Conservation (phyloP, 2,329 filamentous ascomycete species). For the Fusarium buxicola region DNA sequence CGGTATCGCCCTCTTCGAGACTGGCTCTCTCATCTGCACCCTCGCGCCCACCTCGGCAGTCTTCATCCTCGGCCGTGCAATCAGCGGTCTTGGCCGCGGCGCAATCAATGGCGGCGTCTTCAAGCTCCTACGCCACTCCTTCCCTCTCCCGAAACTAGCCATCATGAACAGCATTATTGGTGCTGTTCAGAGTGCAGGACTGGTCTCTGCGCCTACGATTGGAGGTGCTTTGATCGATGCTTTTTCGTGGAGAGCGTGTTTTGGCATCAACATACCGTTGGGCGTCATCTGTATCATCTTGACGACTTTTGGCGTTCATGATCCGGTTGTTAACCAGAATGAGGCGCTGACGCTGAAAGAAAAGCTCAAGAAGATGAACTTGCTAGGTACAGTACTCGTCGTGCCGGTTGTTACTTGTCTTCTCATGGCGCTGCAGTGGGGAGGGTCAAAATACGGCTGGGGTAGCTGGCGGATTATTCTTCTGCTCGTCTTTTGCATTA, state of each 20-base stretch:
- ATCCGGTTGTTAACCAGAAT: conserved; percentile 1
- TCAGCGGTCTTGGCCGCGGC: conserved; percentile 50
- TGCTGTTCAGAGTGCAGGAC: conserved; percentile 29
- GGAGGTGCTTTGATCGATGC: conserved; percentile 35
- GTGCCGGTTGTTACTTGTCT: conserved; percentile 36
- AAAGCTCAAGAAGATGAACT: conserved; percentile 32
- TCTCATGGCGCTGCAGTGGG: conserved; percentile 44
- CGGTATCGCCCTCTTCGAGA: conserved; percentile 47
- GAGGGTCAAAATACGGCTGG: conserved; percentile 40
- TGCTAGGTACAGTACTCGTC: conserved; percentile 24
- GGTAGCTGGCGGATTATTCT: conserved; percentile 38
- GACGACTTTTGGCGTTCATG: conserved; percentile 35
- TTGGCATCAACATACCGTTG: conserved; percentile 39
- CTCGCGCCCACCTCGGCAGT: conserved; percentile 50
- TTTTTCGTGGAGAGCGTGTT: conserved; percentile 42
- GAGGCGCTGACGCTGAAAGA: conserved; percentile 21
- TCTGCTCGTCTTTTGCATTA: conserved; percentile 17
- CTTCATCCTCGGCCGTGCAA: conserved; percentile 53
- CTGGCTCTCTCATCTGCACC: conserved; percentile 51
- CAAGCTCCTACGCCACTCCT: conserved; percentile 40
- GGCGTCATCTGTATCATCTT: conserved; percentile 29
- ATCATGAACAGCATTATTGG: conserved; percentile 38
- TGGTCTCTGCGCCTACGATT: conserved; percentile 39
- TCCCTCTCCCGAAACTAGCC: conserved; percentile 37
- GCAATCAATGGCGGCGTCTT: conserved; percentile 42